Conservation (phyloP, 2,329 filamentous ascomycete genomes). For the Fusarium paranaense region DNA sequence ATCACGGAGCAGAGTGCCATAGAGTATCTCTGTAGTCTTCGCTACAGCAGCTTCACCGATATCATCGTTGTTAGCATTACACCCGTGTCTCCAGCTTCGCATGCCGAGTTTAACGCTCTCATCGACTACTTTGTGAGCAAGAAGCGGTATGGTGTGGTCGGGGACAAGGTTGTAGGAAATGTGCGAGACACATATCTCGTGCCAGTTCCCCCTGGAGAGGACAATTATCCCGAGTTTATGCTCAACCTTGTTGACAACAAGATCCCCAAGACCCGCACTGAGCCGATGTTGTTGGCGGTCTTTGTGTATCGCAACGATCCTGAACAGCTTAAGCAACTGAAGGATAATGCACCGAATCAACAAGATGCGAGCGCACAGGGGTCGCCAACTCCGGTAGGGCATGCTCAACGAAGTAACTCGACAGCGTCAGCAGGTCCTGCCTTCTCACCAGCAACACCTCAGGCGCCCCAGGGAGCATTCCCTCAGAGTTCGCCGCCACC, state of each 20-base stretch:
- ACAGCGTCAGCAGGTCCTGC: constrained; percentile 56
- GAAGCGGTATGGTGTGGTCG: constrained; percentile 87
- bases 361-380: constrained; percentile 29
- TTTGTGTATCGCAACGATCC: constrained; percentile 82
- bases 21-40: constrained; percentile 89
- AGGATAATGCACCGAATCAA: constrained; percentile 30
- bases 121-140: constrained; percentile 88
- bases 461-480: constrained; percentile 48
- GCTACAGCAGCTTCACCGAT: constrained; percentile 85
- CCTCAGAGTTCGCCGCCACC: constrained; percentile 49
- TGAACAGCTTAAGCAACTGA: constrained; percentile 47
- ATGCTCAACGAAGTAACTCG: constrained; percentile 59
- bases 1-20: constrained; percentile 87
- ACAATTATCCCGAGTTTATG: constrained; percentile 84
- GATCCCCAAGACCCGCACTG: constrained; percentile 76
- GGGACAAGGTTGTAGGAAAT: constrained; percentile 77
- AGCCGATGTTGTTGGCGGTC: constrained; percentile 84
- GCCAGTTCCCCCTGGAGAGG: constrained; percentile 79
- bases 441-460: constrained; percentile 66
- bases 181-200: constrained; percentile 94
- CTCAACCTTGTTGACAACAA: constrained; percentile 87
- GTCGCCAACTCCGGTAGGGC: constrained; percentile 51
- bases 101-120: constrained; percentile 77
- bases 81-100: constrained; percentile 70
- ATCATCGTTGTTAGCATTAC: constrained; percentile 82